These are phyloP conservation scores for Naganishia friedmannii DNA, from an alignment of 768 basidiomycete species.

Conservation along the genomic window DNA sequence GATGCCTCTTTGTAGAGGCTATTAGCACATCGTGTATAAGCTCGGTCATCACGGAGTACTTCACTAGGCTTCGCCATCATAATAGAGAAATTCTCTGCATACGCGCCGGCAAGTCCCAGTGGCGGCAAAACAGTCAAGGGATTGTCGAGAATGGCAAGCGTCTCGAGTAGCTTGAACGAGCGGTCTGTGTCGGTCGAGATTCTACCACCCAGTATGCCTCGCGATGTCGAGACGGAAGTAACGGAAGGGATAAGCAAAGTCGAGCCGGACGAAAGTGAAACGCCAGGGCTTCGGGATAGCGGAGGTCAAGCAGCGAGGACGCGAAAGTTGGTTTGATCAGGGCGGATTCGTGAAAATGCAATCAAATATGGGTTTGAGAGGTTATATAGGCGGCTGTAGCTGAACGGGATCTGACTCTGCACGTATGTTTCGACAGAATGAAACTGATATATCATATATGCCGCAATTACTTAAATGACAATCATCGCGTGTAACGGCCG, in stretches of 20 bases:
- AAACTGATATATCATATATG: too few relatives aligned
- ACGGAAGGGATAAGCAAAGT: too few relatives aligned
- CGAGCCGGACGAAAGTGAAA: neutral
- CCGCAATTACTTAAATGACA: too few relatives aligned
- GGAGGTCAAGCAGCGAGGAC: neutral
- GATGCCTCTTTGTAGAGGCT: neutral
- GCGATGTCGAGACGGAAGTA: neutral
- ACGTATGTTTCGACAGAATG: too few relatives aligned
- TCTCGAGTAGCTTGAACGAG: slow-evolving; percentile 21
- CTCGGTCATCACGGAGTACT: too few relatives aligned
- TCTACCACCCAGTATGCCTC: neutral
- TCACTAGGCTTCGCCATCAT: too few relatives aligned
- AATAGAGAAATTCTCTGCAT: too few relatives aligned
- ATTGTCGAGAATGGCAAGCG: slow-evolving; percentile 14
- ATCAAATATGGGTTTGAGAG: neutral
- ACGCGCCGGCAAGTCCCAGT: slow-evolving; percentile 1
- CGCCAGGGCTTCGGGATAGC: neutral
- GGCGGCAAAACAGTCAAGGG: slow-evolving; percentile 7
- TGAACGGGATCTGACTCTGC: neutral
- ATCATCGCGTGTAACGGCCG: too few relatives aligned
- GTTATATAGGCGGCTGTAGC: neutral
- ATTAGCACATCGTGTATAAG: neutral
- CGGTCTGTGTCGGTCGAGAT: slow-evolving; percentile 23
- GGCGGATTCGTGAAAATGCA: neutral
- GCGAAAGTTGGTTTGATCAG: neutral